These are phyloP conservation scores for Globisporangium nagaii DNA, from an alignment of 352 stramenopile genomes.

Conservation along the genomic window DNA sequence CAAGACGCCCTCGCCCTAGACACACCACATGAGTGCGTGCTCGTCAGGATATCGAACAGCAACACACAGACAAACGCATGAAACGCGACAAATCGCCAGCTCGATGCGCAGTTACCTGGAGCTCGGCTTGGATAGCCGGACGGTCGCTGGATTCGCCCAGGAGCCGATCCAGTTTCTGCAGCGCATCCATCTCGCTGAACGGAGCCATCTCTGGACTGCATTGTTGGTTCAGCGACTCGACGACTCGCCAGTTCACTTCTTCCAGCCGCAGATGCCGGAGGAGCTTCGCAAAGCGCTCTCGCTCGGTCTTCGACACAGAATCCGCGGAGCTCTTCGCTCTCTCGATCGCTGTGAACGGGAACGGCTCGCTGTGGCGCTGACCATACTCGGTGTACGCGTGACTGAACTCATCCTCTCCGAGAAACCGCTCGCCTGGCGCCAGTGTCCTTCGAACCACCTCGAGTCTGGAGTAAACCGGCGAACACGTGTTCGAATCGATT, in stretches of 20 bases:
- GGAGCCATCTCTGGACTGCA: conserved; percentile 31
- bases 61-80: no score
- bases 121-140: conserved; percentile 61
- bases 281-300: neutral
- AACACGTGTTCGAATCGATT: conserved; percentile 50
- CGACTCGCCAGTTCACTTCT: conserved; percentile 42
- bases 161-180: conserved; percentile 45
- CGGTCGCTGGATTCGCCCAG: conserved; percentile 30
- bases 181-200: conserved; percentile 41
- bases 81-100: neutral
- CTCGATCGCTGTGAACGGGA: conserved; percentile 23
- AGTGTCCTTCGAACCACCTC: conserved; percentile 32
- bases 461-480: conserved; percentile 38
- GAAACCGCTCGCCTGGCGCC: conserved; percentile 19
- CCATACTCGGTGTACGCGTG: conserved; percentile 21
- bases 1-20: conserved; percentile 47
- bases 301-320: neutral
- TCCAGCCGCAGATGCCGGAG: conserved; percentile 33
- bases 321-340: neutral
- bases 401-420: conserved; percentile 37
- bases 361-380: conserved; percentile 18
- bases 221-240: conserved; percentile 32
- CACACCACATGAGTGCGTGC: neutral
- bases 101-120: conserved; percentile 26
- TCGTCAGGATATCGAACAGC: no score